Evolutionary conservation across 2,329 filamentous ascomycete genomes (phyloP), one percentile per base, ranked within the genome.

Genomic region (Cladosporium sp.): DNA sequence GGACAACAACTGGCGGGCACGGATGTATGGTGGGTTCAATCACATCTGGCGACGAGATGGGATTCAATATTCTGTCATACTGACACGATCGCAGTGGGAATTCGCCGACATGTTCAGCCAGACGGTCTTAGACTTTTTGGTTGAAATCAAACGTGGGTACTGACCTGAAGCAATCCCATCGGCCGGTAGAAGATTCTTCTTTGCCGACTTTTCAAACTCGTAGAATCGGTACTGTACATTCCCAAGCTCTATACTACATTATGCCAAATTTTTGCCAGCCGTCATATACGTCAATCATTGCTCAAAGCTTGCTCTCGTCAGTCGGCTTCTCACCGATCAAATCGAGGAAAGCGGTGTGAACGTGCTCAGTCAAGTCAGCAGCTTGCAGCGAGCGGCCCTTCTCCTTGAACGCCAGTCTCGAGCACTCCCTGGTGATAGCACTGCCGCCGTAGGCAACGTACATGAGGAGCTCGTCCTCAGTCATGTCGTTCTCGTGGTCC

Each of bases 331-430:
- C 89, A 0, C 91, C 92, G 69, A 97, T 88, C 17, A 96, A 73
- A 60, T 86, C 85, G 68, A 89, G 73, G 73, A 97, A 97, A 0
- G 92, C 89, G 36, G 79, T 79, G 68, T 96, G 88, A 9, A 99
- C 89, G 75, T 96, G 88, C 17, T 94, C 91, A 0, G 93, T 97
- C 71, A 99, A 76, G 74, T 97, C 94, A 65, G 89, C 92, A 0
- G 94, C 94, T 77, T 97, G 94, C 71, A 99, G 76, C 70, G 89
- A 91, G 64, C 94, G 84, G 0, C 94, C 93, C 69, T 87, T 90
- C 73, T 92, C 89, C 67, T 84, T 80, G 75, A 95, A 99, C 0
- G 94, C 94, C 60, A 92, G 78, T 51, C 90, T 84, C 19, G 93
- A 97, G 71, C 89, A 96, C 72, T 96, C 92, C 73, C 93, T 86